Conservation (phyloP, 495 filamentous ascomycete genomes). For the Cercophora scortea region DNA sequence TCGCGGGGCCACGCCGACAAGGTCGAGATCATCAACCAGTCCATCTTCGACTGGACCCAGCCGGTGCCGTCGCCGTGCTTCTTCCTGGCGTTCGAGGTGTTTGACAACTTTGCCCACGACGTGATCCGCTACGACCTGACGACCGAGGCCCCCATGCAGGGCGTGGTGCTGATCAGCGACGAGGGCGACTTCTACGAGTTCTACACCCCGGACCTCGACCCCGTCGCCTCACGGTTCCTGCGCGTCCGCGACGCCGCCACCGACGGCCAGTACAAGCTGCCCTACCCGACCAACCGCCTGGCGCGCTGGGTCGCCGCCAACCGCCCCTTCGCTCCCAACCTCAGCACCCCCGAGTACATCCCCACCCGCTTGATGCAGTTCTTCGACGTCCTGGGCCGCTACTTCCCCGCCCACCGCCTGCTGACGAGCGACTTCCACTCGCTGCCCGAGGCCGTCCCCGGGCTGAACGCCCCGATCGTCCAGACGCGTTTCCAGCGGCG, state of each 20-base stretch:
- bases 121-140: constrained; percentile 73
- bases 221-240: constrained; percentile 74
- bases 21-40: constrained; percentile 89
- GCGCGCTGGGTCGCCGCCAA: constrained; percentile 51
- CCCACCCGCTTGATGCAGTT: constrained; percentile 93
- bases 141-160: constrained; percentile 74
- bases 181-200: constrained; percentile 92
- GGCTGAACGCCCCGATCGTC: constrained; percentile 87
- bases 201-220: constrained; percentile 72
- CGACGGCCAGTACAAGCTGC: constrained; percentile 35
- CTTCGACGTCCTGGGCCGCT: constrained; percentile 77
- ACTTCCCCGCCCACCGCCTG: constrained; percentile 84
- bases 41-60: constrained; percentile 87
- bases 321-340: constrained; percentile 63
- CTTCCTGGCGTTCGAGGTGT: constrained; percentile 97
- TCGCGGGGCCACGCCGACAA: constrained; percentile 68
- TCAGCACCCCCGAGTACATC: constrained; percentile 81
- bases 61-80: constrained; percentile 88
- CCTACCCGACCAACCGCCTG: constrained; percentile 49
- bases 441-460: constrained; percentile 72
- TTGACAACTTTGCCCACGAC: constrained; percentile 98
- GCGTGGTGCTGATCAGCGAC: constrained; percentile 73
- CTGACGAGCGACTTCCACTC: constrained; percentile 85
- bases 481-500: constrained; percentile 83
- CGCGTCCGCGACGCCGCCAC: constrained; percentile 61